Evolutionary conservation across 176 grass and related monocot species (phyloP), one percentile per base, ranked within the genome.

Genomic region (Pharus latifolius): DNA sequence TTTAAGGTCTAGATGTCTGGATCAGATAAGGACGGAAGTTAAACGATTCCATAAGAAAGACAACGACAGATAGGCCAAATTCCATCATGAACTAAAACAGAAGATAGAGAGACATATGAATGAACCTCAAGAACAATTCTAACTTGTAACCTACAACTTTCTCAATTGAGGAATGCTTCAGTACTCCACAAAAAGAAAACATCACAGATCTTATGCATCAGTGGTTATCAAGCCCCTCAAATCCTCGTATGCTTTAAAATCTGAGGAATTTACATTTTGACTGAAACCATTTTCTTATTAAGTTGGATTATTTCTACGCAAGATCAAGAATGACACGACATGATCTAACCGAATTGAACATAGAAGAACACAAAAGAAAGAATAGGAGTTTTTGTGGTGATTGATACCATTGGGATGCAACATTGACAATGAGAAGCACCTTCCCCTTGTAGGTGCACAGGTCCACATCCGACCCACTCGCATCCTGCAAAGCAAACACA

Each of bases 361-460:
- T 43, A 30, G 1, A 20, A 8, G 41, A 49, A 48, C 10, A 22
- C 17, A 30, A 43, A 9, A 10, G 18, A 7, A 58, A 33, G 43
- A 5, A 6, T 2, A 14, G 2, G 13, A n/a, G 26, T 16, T 49
- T 42, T 6, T 10, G 65, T 49, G 53, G 31, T 38, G 18, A 24
- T 44, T 25, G 30, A 25, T 88, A 99, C 95, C 90, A 99, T 57
- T 94, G 90, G 9, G 95, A 99, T 34, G 95, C 95, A 13, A 94
- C 95, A 68, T 94, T 94, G 22, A 99, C 95, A 13, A 94, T 88
- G 51, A 94, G 87, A 33, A 99, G 71, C 81, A 84, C 95, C 69
- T 94, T 94, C 41, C 84, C 87, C 81, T 94, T 99, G 84, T 99
- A 94, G 67, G 53, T 76, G 84, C 90, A 88, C n/a, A 99, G 95